These are phyloP conservation scores for Neonectria neomacrospora DNA, from an alignment of 2,329 filamentous ascomycete species.

Conservation along the genomic window DNA sequence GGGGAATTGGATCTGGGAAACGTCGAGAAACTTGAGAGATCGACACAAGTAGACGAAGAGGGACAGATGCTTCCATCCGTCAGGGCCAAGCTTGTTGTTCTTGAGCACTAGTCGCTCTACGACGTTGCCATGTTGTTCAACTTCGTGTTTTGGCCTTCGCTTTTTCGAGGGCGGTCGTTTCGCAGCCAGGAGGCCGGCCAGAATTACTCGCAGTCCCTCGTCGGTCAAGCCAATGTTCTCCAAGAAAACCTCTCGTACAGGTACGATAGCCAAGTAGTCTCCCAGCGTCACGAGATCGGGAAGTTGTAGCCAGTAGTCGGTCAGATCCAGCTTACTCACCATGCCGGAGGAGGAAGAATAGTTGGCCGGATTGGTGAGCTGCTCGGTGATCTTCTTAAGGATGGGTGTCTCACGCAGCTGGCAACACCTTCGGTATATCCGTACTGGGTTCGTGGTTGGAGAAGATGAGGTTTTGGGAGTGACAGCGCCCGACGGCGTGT, in stretches of 20 bases:
- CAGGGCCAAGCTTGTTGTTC: slow-evolving; percentile 87
- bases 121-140: slow-evolving; percentile 71
- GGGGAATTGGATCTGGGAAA: slow-evolving; percentile 87
- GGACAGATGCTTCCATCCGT: slow-evolving; percentile 92
- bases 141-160: slow-evolving; percentile 57
- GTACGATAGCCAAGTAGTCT: slow-evolving; percentile 94
- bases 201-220: slow-evolving; percentile 85
- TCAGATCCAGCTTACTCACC: slow-evolving; percentile 84
- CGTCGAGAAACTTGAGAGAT: slow-evolving; percentile 84
- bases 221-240: slow-evolving; percentile 90
- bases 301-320: slow-evolving; percentile 83
- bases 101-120: slow-evolving; percentile 90
- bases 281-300: slow-evolving; percentile 88
- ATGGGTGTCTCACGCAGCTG: slow-evolving; percentile 93
- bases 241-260: slow-evolving; percentile 84
- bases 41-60: slow-evolving; percentile 91
- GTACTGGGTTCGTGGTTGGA: slow-evolving; percentile 89
- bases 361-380: slow-evolving; percentile 79
- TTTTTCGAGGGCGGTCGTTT: slow-evolving; percentile 71
- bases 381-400: slow-evolving; percentile 89
- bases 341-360: slow-evolving; percentile 75
- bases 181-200: slow-evolving; percentile 86
- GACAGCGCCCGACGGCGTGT: slow-evolving; percentile 29
- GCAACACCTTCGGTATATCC: slow-evolving; percentile 94
- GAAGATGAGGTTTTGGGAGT: slow-evolving; percentile 49